Conservation (phyloP, 805 yeast genomes). For the Saccharomycopsis oosterbeekiorum region DNA sequence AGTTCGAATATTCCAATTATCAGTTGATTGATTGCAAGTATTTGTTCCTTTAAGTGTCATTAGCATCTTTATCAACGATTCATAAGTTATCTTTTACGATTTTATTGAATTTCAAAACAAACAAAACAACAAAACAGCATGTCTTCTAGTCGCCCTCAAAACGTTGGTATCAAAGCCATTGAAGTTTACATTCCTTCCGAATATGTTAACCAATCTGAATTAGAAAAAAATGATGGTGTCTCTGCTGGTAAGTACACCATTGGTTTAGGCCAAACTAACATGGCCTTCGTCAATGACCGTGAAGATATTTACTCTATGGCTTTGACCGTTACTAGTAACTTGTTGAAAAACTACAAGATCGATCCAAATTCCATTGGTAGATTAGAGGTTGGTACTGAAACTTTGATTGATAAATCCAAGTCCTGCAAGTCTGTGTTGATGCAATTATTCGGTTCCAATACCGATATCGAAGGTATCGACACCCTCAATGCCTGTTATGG, state of each 20-base stretch:
- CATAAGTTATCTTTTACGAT: too few species aligned
- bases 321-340: conserved; percentile 74
- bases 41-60: too few species aligned
- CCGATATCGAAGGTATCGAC: conserved; percentile 92
- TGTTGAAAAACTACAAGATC: conserved; percentile 71
- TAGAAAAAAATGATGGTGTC: conserved; percentile 78
- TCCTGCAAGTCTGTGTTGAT: conserved; percentile 91
- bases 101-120: not conserved
- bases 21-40: not conserved
- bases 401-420: conserved; percentile 92
- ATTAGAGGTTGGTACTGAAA: conserved; percentile 97
- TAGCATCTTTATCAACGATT: too few species aligned
- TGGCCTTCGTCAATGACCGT: conserved; percentile 95
- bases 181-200: conserved; percentile 84
- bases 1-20: not conserved
- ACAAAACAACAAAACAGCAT: conserved; percentile 3
- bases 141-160: conserved; percentile 39
- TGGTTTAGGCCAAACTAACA: conserved; percentile 96
- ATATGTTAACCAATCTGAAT: conserved; percentile 77
- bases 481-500: conserved; percentile 97
- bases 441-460: conserved; percentile 84
- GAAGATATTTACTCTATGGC: conserved; percentile 93
- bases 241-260: conserved; percentile 95
- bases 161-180: conserved; percentile 94
- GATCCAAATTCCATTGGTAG: conserved; percentile 81